phyloP scores from a whole-genome alignment of 2,329 filamentous ascomycete genomes.

The Aspergillus aculeatus region DNA sequence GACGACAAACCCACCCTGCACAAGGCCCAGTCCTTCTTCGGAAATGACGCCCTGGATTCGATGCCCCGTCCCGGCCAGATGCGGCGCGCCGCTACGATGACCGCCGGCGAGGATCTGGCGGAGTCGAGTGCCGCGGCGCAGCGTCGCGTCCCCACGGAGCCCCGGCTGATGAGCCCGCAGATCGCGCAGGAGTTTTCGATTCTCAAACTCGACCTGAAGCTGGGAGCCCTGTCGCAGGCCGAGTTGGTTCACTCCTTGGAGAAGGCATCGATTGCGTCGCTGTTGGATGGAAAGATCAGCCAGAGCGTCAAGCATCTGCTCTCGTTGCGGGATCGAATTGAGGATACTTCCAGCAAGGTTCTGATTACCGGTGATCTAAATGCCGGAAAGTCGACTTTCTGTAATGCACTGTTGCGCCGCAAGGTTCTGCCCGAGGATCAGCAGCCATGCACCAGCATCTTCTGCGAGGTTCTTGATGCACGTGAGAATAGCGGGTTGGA shows the following conservation, averaged over 20 bases:
- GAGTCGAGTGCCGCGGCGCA: constrained; percentile 75
- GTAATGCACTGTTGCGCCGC: constrained; percentile 88
- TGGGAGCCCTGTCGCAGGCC: constrained; percentile 79
- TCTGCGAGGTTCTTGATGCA: constrained; percentile 93
- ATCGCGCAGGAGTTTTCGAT: constrained; percentile 96
- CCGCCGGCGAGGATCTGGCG: constrained; percentile 58
- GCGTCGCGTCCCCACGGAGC: constrained; percentile 62
- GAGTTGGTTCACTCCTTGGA: constrained; percentile 94
- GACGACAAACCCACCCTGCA: constrained; percentile 37
- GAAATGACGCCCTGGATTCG: constrained; percentile 22
- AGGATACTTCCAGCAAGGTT: constrained; percentile 96
- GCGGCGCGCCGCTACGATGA: constrained; percentile 70
- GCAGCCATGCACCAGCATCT: constrained; percentile 96
- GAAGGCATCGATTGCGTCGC: constrained; percentile 82
- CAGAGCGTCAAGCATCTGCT: constrained; percentile 90
- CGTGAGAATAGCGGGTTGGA: constrained; percentile 87
- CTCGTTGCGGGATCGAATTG: constrained; percentile 85
- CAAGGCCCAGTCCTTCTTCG: constrained; percentile 37
- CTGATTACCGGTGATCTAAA: constrained; percentile 94
- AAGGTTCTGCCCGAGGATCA: constrained; percentile 96
- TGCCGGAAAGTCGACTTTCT: constrained; percentile 97
- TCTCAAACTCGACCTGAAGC: constrained; percentile 88
- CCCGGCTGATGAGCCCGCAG: constrained; percentile 83
- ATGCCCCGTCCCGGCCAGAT: constrained; percentile 53
- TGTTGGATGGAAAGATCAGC: constrained; percentile 90